phyloP scores from a whole-genome alignment of 371 early-diverging fungal genomes.

The Coemansia sp. region DNA sequence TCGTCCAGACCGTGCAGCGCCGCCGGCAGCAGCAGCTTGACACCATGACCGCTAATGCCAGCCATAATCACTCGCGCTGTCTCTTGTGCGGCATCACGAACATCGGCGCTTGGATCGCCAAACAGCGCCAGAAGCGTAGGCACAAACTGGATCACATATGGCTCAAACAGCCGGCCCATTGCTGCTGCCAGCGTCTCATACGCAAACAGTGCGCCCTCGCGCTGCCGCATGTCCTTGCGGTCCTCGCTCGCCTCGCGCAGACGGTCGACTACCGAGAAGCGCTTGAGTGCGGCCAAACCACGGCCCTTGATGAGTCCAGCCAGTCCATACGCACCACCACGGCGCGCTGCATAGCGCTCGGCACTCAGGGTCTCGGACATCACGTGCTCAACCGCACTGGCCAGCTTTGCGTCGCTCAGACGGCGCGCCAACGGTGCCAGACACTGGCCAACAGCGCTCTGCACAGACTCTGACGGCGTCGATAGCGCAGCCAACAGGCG shows the following conservation, averaged over 20 bases:
- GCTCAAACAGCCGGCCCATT: slow-evolving; percentile 93
- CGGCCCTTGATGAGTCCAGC: slow-evolving; percentile 95
- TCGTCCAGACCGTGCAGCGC: slow-evolving; percentile 84
- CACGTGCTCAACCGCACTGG: slow-evolving; percentile 57
- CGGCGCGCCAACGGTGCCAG: slow-evolving; percentile 88
- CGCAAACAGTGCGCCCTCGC: slow-evolving; percentile 94
- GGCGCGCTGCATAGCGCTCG: slow-evolving; percentile 82
- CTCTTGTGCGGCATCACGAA: slow-evolving; percentile 91
- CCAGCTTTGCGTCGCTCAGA: slow-evolving; percentile 56
- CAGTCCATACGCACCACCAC: slow-evolving; percentile 95
- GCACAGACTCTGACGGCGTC: slow-evolving; percentile 95
- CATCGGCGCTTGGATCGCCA: slow-evolving; percentile 81
- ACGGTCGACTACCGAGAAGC: slow-evolving; percentile 74
- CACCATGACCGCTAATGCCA: slow-evolving; percentile 93
- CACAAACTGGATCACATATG: slow-evolving; percentile 92
- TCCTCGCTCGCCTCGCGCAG: slow-evolving; percentile 85
- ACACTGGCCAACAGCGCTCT: slow-evolving; percentile 91
- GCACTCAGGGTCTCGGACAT: slow-evolving; percentile 68
- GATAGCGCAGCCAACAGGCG: slow-evolving; percentile 85
- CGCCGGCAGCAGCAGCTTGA: slow-evolving; percentile 91
- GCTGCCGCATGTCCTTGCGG: slow-evolving; percentile 66
- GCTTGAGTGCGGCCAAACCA: slow-evolving; percentile 85
- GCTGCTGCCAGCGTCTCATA: slow-evolving; percentile 85
- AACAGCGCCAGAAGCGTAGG: slow-evolving; percentile 86
- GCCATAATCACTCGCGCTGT: slow-evolving; percentile 94